Evolutionary conservation across 2,329 filamentous ascomycete genomes (phyloP).

Genomic region (Botrytis porri): DNA sequence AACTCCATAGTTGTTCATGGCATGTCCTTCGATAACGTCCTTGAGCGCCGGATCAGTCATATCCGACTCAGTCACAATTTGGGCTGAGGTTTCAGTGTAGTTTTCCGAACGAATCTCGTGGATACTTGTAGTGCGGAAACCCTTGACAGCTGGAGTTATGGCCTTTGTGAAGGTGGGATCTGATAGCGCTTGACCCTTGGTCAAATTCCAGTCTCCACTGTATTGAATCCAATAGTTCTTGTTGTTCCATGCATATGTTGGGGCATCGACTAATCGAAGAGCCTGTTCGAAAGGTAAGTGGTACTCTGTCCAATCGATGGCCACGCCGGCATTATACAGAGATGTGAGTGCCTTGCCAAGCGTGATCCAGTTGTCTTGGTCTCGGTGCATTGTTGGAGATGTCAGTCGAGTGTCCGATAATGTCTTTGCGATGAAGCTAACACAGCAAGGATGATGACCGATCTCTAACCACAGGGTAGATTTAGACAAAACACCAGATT

Average conservation of each 20-base stretch:
- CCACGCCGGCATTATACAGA: not conserved
- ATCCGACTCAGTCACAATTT: not conserved
- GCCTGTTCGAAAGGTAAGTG: conserved; percentile 1
- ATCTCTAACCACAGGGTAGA: conserved; percentile 38
- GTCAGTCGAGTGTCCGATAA: not conserved
- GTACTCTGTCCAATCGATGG: conserved; percentile 15
- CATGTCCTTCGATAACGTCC: conserved; percentile 18
- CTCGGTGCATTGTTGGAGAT: not conserved
- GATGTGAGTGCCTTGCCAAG: not conserved
- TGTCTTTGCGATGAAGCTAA: not conserved
- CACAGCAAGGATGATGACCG: conserved; percentile 1
- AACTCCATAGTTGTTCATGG: conserved; percentile 23
- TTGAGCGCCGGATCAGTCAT: conserved; percentile 39
- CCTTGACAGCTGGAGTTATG: not conserved
- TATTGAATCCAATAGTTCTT: conserved; percentile 65
- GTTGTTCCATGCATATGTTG: conserved; percentile 63
- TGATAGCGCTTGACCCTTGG: conserved; percentile 44
- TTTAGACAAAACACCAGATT: conserved; percentile 56
- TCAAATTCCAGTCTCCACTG: conserved; percentile 53
- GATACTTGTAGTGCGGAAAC: not conserved
- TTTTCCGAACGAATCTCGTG: not conserved
- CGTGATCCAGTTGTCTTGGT: conserved; percentile 39
- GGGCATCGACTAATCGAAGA: conserved; percentile 39
- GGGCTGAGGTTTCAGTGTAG: not conserved
- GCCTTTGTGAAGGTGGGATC: conserved; percentile 50